Percentiles rank a stretch among this genome's conserved stretches.
Conservation (phyloP, 1,139 yeast species). For the Meyerozyma elateridarum region DNA sequence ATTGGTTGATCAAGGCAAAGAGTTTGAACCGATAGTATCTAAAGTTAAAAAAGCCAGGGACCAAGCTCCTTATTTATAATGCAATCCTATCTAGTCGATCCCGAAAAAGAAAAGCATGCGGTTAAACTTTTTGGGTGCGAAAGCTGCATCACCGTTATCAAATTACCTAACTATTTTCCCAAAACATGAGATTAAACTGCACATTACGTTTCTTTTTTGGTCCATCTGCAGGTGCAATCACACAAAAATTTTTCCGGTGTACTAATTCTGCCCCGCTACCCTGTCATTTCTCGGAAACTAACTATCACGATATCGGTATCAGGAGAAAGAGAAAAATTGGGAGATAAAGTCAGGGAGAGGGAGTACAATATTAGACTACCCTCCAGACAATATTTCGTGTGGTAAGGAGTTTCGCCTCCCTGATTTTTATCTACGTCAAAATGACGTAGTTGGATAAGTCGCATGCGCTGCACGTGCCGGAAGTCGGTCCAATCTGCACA, state of each 20-base stretch:
- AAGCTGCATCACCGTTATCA: conserved; percentile 3
- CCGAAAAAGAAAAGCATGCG: conserved; percentile 1
- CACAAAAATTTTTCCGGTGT: conserved; percentile 2
- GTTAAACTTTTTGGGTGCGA: too few species aligned
- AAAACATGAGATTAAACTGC: conserved; percentile 1
- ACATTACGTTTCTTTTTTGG: background rate
- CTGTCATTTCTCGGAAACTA: background rate
- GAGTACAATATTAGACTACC: background rate
- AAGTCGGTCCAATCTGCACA: conserved; percentile 1
- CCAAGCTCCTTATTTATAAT: background rate
- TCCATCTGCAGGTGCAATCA: background rate
- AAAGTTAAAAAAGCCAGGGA: background rate
- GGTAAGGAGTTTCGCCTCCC: background rate
- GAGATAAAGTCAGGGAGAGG: background rate
- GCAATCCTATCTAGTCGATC: background rate
- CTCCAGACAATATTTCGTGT: background rate
- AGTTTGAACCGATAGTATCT: too few species aligned
- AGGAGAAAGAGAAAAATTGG: background rate
- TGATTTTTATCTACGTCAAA: conserved; percentile 3
- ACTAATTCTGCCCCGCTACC: conserved; percentile 3
- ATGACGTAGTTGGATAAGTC: conserved; percentile 1
- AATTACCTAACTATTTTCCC: conserved; percentile 1
- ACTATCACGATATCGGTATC: background rate
- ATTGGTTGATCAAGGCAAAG: too few species aligned
- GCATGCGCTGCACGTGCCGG: conserved; percentile 5